Evolutionary conservation across 2,329 filamentous ascomycete species (phyloP).

Genomic region (Ceratocystis huliohia): DNA sequence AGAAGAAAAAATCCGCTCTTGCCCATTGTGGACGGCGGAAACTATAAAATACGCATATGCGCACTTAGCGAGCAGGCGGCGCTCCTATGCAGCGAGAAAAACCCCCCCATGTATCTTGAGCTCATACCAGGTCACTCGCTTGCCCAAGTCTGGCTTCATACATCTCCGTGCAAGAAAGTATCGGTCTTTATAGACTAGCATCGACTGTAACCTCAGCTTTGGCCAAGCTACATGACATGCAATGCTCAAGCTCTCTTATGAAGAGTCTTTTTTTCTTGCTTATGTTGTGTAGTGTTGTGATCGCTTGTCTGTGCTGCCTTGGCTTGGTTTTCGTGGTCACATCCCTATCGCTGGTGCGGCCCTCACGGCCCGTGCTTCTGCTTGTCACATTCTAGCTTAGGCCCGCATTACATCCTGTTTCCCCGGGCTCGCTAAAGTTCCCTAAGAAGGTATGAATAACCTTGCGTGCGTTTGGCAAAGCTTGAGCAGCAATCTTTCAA

Average conservation of each 20-base stretch:
- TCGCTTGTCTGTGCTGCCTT: not conserved
- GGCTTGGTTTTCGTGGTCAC: not conserved
- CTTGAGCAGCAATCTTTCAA: not conserved
- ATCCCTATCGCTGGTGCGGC: not conserved
- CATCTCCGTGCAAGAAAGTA: not conserved
- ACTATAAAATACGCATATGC: not conserved
- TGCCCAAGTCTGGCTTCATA: not conserved
- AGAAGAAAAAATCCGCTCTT: too few species aligned
- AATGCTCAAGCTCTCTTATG: not conserved
- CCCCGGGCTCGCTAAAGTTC: constrained; percentile 3
- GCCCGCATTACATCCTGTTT: constrained; percentile 1
- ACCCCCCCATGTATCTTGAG: not conserved
- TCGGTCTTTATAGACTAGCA: not conserved
- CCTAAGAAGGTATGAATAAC: not conserved
- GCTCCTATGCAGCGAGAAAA: not conserved
- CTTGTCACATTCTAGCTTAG: not conserved
- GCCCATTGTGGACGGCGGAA: too few species aligned
- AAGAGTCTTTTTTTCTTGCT: too few species aligned
- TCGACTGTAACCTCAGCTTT: not conserved
- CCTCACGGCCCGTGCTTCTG: not conserved
- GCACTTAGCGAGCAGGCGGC: not conserved
- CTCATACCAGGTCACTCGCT: not conserved
- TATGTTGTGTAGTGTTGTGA: too few species aligned
- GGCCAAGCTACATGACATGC: not conserved
- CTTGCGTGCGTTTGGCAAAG: not conserved